Base-by-base conservation (phyloP, 2,329 filamentous ascomycete species). In the Colletotrichum eleusines region DNA sequence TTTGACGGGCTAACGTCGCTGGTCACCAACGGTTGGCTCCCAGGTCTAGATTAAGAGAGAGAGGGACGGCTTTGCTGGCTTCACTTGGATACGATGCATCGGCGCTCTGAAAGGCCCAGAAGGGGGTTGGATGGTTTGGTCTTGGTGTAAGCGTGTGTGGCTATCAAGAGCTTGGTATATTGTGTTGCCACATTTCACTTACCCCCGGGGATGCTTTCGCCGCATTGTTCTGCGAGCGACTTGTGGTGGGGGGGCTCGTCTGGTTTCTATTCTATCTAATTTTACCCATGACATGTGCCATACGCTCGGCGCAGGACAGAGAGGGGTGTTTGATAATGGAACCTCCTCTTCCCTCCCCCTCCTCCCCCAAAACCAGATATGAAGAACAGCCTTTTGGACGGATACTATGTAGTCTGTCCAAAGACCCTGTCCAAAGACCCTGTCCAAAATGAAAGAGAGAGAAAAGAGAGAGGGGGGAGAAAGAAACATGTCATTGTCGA, bases 1-100 rank as follows among this genome's bases (percentile, higher is more conserved):
- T 78, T 82, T 53, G 81, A 81, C 12, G 76, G 76, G 12, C 69
- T 82, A 40, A 76, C 75, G 18, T 80, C 80, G 11, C 69, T 82
- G 54, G 76, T 74, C 46, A 74, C 74, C 26, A 76, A 74, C 20
- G 78, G 79, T 7, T 83, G 81, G 81, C 72, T 83, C 1, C 76
- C 79, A 6, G 76, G 77, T 0, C 69, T 83, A 63, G 81, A 83
- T 59, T 83, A 76, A 73, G 33, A 4, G 31, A 31, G 16, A 11
- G 28, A 35, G 20, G 20, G 20, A 18, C n/a, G 53, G n/a, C 11
- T 23, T 40, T 40, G 33, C 20, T 57, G 26, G 53, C 53, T 57
- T 40, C 33, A 57, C 33, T 40, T 11, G n/a, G n/a, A n/a, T n/a
- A 18, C 8, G 53, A 26, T 26, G 11, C 12, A n/a, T 40, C 26